Conservation (phyloP, 1,284 basidiomycete species). For the Schizophyllum amplum region DNA sequence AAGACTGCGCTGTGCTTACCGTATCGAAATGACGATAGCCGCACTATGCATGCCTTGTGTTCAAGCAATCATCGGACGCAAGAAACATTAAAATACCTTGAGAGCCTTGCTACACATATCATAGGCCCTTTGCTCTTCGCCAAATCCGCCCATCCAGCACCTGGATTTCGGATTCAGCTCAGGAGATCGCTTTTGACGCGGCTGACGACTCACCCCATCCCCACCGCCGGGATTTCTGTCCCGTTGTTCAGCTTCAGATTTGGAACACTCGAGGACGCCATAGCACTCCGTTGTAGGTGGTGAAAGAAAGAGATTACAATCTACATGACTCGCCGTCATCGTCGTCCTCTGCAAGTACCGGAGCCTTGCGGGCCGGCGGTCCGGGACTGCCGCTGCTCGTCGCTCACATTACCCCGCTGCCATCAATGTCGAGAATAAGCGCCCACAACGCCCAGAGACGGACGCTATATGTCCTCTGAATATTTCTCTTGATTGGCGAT, state of each 20-base stretch:
- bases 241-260: conserved; percentile 29
- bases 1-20: conserved; percentile 16
- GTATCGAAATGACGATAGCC: conserved; percentile 36
- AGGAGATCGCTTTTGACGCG: neutral
- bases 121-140: conserved; percentile 25
- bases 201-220: conserved; percentile 25
- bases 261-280: conserved; percentile 10
- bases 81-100: conserved; percentile 16
- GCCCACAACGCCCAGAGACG: too few species aligned
- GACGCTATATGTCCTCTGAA: too few species aligned
- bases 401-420: neutral
- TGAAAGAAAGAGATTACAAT: neutral
- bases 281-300: neutral
- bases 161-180: conserved; percentile 14
- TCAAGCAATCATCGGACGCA: neutral
- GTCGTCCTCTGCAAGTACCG: neutral
- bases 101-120: conserved; percentile 30
- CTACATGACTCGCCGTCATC: neutral
- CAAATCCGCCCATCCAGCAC: conserved; percentile 33
- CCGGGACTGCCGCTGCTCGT: neutral
- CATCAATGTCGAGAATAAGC: too few species aligned
- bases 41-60: conserved; percentile 13
- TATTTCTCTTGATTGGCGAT: too few species aligned
- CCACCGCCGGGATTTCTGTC: conserved; percentile 28
- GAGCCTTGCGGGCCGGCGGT: too few species aligned